These are phyloP conservation scores for Melampsora americana DNA, from an alignment of 1,284 basidiomycete genomes.

Conservation along the genomic window DNA sequence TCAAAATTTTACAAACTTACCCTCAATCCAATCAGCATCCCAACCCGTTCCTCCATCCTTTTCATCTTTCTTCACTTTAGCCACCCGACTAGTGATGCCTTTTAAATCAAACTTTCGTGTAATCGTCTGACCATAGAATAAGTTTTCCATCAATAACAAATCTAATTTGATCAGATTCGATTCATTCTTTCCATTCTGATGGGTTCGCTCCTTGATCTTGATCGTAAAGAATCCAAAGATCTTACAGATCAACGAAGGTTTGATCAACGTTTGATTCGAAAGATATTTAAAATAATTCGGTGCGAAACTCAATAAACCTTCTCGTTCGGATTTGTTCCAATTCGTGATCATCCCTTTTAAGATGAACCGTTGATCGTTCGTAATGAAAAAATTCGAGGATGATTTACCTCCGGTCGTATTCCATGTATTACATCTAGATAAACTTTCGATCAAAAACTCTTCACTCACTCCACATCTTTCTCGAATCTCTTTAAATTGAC, in stretches of 20 bases:
- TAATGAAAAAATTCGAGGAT: neutral
- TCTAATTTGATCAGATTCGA: neutral
- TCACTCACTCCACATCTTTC: neutral
- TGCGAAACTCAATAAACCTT: neutral
- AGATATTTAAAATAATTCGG: slow-evolving; percentile 2
- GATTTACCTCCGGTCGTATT: neutral
- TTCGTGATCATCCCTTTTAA: neutral
- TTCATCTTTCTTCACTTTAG: neutral
- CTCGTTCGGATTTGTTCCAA: neutral
- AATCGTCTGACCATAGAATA: slow-evolving; percentile 11
- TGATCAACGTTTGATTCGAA: neutral
- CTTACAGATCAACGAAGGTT: slow-evolving; percentile 6
- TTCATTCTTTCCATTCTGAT: neutral
- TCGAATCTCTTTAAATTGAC: neutral
- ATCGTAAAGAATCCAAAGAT: slow-evolving; percentile 11
- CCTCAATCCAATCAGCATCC: slow-evolving; percentile 22
- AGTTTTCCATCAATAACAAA: slow-evolving; percentile 9
- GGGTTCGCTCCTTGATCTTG: neutral
- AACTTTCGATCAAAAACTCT: slow-evolving; percentile 1
- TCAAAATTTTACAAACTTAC: neutral
- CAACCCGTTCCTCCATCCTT: neutral
- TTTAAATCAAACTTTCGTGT: slow-evolving; percentile 10
- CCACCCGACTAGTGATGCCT: neutral
- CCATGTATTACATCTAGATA: slow-evolving; percentile 7
- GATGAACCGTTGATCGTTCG: neutral